These are phyloP conservation scores for Venturia asperata DNA, from an alignment of 2,329 filamentous ascomycete species.

Conservation along the genomic window DNA sequence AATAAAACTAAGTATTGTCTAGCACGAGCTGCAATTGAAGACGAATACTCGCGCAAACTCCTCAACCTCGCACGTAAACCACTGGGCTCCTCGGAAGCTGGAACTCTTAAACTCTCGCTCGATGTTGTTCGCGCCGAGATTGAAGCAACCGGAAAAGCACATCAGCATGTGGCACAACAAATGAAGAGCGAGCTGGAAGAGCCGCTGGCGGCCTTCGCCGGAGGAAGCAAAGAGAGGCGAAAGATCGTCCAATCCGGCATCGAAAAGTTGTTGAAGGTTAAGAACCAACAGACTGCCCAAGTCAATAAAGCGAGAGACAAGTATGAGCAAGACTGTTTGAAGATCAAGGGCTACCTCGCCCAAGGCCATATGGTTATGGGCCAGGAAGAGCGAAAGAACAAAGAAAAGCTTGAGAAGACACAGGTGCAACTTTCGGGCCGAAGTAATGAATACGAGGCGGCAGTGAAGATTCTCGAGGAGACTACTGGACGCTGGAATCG, in stretches of 20 bases:
- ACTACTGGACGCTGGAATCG: constrained; percentile 94
- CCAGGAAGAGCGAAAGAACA: constrained; percentile 97
- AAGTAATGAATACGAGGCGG: constrained; percentile 87
- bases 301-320: constrained; percentile 95
- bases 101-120: constrained; percentile 73
- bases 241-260: constrained; percentile 95
- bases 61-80: constrained; percentile 79
- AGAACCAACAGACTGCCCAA: constrained; percentile 79
- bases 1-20: constrained; percentile 18
- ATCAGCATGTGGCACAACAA: constrained; percentile 80
- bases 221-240: constrained; percentile 89
- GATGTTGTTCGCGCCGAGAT: constrained; percentile 85
- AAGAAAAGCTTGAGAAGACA: constrained; percentile 96
- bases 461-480: constrained; percentile 88
- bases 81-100: constrained; percentile 78
- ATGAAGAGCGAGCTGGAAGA: constrained; percentile 97
- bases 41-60: constrained; percentile 89
- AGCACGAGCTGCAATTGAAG: constrained; percentile 90
- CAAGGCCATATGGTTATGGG: constrained; percentile 99
- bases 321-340: constrained; percentile 95
- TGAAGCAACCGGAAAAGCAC: constrained; percentile 88
- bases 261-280: constrained; percentile 88
- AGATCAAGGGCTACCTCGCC: constrained; percentile 96
- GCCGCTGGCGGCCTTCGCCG: constrained; percentile 81
- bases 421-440: constrained; percentile 89